Percentiles rank a stretch among this genome's conserved stretches.
These are phyloP conservation scores for Chaetothyriales sp. DNA, from an alignment of 2,329 filamentous ascomycete genomes.

Conservation along the genomic window DNA sequence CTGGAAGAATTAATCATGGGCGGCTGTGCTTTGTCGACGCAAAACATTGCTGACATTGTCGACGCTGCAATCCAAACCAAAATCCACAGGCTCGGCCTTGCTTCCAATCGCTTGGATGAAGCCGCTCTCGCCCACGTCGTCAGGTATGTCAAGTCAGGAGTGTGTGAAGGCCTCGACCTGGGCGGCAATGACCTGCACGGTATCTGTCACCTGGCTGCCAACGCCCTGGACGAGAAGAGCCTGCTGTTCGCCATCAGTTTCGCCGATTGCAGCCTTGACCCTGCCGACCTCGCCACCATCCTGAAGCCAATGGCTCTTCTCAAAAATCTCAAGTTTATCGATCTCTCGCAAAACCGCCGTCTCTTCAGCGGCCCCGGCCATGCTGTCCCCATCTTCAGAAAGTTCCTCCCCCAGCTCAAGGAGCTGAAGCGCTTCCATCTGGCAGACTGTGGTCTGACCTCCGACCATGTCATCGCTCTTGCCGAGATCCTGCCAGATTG, in stretches of 20 bases:
- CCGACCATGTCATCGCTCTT: constrained; percentile 80
- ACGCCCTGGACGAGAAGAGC: constrained; percentile 37
- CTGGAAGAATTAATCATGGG: constrained; percentile 75
- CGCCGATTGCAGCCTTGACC: constrained; percentile 68
- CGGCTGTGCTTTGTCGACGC: constrained; percentile 58
- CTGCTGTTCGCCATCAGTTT: constrained; percentile 71
- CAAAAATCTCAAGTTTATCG: constrained; percentile 69
- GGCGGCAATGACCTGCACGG: constrained; percentile 62
- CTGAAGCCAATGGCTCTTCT: constrained; percentile 60
- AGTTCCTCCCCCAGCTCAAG: constrained; percentile 69
- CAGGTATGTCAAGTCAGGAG: constrained; percentile 58
- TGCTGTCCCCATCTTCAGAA: constrained; percentile 60
- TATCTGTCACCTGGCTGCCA: constrained; percentile 33
- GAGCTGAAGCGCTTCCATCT: constrained; percentile 75
- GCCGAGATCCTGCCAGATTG: constrained; percentile 84
- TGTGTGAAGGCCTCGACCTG: constrained; percentile 78
- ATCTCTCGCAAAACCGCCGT: constrained; percentile 76
- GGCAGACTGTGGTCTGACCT: constrained; percentile 65
- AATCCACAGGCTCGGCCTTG: constrained; percentile 65
- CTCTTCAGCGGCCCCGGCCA: constrained; percentile 64
- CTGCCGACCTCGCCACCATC: constrained; percentile 57
- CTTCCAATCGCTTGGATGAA: constrained; percentile 63
- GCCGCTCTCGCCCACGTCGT: constrained; percentile 64
- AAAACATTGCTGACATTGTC: constrained; percentile 62
- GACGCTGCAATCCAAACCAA: constrained; percentile 70